Evolutionary conservation across 2,329 filamentous ascomycete species (phyloP), one percentile per base, ranked within the genome.

Genomic region (Paracoccidioides lutzii): DNA sequence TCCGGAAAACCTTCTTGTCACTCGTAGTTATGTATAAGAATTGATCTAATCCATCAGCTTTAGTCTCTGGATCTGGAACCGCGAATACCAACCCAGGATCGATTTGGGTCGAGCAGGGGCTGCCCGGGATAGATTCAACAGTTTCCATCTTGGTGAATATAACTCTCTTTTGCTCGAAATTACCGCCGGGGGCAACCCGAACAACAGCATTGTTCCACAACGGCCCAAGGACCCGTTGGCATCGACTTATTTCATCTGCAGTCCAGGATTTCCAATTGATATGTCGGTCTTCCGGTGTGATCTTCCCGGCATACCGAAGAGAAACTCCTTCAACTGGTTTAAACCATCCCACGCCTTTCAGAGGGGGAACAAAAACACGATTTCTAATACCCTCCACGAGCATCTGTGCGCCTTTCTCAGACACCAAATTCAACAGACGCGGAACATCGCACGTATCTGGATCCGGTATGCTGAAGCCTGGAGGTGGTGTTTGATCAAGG

Each of bases 261-360:
- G 72, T 72, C 76, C 81, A 81, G 3, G 64, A 68, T 0, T 60
- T 48, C 78, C 84, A 88, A 58, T 83, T 71, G 6, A 95, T 70
- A 57, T 81, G 78, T 1, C 75, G 73, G 62, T 91, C 82, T 5
- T 76, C 70, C 55, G 84, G 79, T 1, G 71, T 80, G 58, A 95
- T 81, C 66, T 95, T 95, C 1, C 81, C 80, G 0, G 91, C 91
- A 63, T 85, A 79, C 5, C 64, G 68, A 15, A 73, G 59, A 14
- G 63, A 35, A 65, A 65, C 67, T 35, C 65, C 63, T 15, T 60
- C 64, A 52, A 67, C 60, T 4, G 37, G 37, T 55, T 63, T 67
- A 50, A 4, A 33, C 44, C 66, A 66, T 6, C 62, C 64, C 6
- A 69, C 65, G 9, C 73, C 67, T 40, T 67, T 61, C n/a, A 79